Conservation (phyloP, 495 filamentous ascomycete species). For the Podospora australis region DNA sequence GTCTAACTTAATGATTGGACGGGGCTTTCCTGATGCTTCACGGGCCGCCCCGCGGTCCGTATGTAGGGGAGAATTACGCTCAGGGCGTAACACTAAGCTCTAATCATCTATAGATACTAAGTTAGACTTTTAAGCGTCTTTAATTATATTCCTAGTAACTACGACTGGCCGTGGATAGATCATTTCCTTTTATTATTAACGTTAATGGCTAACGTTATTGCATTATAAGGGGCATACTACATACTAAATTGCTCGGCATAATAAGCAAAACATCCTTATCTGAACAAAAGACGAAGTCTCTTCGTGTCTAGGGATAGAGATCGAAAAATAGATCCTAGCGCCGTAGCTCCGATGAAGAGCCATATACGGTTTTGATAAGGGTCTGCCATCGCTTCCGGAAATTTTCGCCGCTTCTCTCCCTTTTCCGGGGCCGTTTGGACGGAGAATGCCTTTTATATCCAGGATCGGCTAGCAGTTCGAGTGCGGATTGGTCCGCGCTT, state of each 20-base stretch:
- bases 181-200: slow-evolving; percentile 9
- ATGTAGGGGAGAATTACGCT: too few relatives aligned
- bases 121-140: not conserved
- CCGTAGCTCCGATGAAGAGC: slow-evolving; percentile 1
- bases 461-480: too few relatives aligned
- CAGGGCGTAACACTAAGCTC: too few relatives aligned
- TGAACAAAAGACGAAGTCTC: slow-evolving; percentile 7
- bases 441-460: slow-evolving; percentile 1
- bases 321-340: slow-evolving; percentile 10
- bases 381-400: slow-evolving; percentile 8
- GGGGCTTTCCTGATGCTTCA: too few relatives aligned
- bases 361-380: slow-evolving; percentile 8
- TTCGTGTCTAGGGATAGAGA: slow-evolving; percentile 8
- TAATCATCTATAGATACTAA: not conserved
- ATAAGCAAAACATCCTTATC: slow-evolving; percentile 6
- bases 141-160: slow-evolving; percentile 1
- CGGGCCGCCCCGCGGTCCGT: too few relatives aligned
- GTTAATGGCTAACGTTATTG: too few relatives aligned
- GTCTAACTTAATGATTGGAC: too few relatives aligned
- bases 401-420: slow-evolving; percentile 8
- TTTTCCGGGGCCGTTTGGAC: slow-evolving; percentile 3
- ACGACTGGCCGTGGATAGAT: slow-evolving; percentile 5
- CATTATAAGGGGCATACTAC: slow-evolving; percentile 3
- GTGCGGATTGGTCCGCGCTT: not conserved
- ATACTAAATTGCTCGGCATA: slow-evolving; percentile 5